phyloP scores from a whole-genome alignment of 2,329 filamentous ascomycete species.

The Penicillium sp. region DNA sequence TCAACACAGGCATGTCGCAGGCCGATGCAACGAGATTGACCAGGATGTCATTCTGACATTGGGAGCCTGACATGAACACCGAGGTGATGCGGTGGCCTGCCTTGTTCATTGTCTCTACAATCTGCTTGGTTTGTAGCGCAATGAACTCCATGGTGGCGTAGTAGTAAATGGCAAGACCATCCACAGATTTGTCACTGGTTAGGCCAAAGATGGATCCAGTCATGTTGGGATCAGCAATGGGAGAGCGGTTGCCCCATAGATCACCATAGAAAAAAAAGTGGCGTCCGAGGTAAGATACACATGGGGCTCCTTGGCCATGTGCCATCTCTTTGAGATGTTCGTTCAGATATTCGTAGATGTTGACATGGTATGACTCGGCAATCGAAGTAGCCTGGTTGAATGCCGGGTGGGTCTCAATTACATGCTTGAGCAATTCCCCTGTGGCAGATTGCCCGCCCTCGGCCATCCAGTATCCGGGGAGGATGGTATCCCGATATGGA shows the following conservation, averaged over 20 bases:
- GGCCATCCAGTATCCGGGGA: conserved; percentile 93
- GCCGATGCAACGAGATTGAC: conserved; percentile 89
- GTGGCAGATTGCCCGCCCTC: conserved; percentile 97
- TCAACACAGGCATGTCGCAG: conserved; percentile 88
- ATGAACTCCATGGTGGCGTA: conserved; percentile 97
- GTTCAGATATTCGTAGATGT: conserved; percentile 95
- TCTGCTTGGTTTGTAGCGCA: conserved; percentile 90
- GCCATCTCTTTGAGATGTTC: conserved; percentile 76
- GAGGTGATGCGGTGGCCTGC: conserved; percentile 82
- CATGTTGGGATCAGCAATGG: conserved; percentile 88
- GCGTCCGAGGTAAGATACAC: conserved; percentile 79
- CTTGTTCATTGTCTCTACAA: conserved; percentile 89
- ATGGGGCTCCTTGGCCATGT: conserved; percentile 67
- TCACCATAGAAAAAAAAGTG: conserved; percentile 99
- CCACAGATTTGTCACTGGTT: conserved; percentile 77
- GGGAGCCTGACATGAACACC: conserved; percentile 98
- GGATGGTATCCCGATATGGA: conserved; percentile 88
- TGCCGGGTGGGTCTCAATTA: conserved; percentile 91
- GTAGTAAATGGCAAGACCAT: conserved; percentile 84
- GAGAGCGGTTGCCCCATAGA: conserved; percentile 89
- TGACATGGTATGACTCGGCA: conserved; percentile 77
- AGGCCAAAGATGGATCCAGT: conserved; percentile 81
- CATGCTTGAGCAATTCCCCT: conserved; percentile 88
- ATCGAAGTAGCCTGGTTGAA: conserved; percentile 76
- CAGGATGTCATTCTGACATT: conserved; percentile 92